Evolutionary conservation across 495 filamentous ascomycete species (phyloP).

Genomic region (Diplogelasinospora grovesii): DNA sequence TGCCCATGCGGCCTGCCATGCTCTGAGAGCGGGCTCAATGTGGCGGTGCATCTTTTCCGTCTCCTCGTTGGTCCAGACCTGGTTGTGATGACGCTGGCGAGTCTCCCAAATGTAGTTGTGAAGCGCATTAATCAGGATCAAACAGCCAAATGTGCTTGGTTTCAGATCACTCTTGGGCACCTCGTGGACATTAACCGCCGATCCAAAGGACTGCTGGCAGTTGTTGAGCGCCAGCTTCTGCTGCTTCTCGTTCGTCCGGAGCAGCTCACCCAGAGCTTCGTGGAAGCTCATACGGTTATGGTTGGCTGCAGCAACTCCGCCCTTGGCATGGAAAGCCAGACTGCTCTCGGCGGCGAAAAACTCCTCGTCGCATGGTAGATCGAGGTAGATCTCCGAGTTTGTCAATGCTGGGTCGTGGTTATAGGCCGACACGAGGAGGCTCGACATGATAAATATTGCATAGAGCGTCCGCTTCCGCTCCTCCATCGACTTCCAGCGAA

Average conservation of each 20-base stretch:
- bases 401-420: conserved; percentile 86
- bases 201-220: conserved; percentile 41
- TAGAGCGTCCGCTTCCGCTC: conserved; percentile 93
- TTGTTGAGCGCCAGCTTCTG: conserved; percentile 35
- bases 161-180: conserved; percentile 59
- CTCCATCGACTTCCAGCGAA: conserved; percentile 80
- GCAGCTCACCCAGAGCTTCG: conserved; percentile 67
- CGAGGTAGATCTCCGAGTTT: conserved; percentile 87
- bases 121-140: conserved; percentile 88
- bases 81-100: conserved; percentile 79
- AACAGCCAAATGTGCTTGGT: conserved; percentile 90
- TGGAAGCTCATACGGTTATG: conserved; percentile 65
- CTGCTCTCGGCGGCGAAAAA: conserved; percentile 82
- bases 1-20: conserved; percentile 94
- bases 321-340: conserved; percentile 67
- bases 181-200: conserved; percentile 36
- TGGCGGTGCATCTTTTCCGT: conserved; percentile 95
- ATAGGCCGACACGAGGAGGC: conserved; percentile 85
- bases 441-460: conserved; percentile 83
- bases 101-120: conserved; percentile 99
- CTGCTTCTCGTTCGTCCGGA: conserved; percentile 71
- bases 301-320: conserved; percentile 59
- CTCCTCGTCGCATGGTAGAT: conserved; percentile 91
- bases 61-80: conserved; percentile 85
- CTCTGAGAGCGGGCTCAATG: conserved; percentile 88